Evolutionary conservation across 2,329 filamentous ascomycete species (phyloP), one percentile per base, ranked within the genome.

Genomic region (Myriosclerotinia duriaeana): DNA sequence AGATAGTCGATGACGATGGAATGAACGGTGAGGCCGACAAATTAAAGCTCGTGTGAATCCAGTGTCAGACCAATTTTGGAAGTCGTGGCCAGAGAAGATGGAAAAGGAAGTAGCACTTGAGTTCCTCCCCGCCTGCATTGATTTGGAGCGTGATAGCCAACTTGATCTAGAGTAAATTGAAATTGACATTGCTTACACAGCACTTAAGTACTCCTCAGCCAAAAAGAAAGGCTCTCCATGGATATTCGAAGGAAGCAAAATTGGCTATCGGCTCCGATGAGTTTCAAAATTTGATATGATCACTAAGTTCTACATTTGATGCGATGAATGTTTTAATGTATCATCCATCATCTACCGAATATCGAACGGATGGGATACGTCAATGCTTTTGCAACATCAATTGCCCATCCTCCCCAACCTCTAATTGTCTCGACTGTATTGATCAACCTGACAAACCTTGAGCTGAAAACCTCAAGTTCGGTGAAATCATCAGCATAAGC

Each of bases 401-500:
- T 44, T 17, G 64, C 63, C 67, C 71, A 82, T 2, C 83, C 85
- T 44, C 76, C 68, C 85, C 85, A 89, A 0, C 86, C 85, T 70
- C 81, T 80, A 14, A 80, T 73, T 42, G 71, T 72, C 68, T 82
- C 80, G 46, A 84, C 72, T 40, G 79, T 73, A 72, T 88, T 87
- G 70, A 89, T 56, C 67, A 88, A 69, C 52, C 77, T 76, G 1
- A 89, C 75, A 65, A 86, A 80, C 50, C 84, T 80, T 67, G 80
- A 78, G 34, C 81, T 79, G 72, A 88, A 89, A 2, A 79, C 75
- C 72, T 89, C 87, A 54, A 80, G 79, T 68, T 84, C 79, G 66
- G 82, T 79, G 71, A 82, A 86, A 71, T 89, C 86, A 69, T 87
- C 79, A 0, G 81, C 85, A 74, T 86, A 87, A 54, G 82, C 78